These are phyloP conservation scores for Arthrobotrys conoides DNA, from an alignment of 2,329 filamentous ascomycete genomes.

Conservation along the genomic window DNA sequence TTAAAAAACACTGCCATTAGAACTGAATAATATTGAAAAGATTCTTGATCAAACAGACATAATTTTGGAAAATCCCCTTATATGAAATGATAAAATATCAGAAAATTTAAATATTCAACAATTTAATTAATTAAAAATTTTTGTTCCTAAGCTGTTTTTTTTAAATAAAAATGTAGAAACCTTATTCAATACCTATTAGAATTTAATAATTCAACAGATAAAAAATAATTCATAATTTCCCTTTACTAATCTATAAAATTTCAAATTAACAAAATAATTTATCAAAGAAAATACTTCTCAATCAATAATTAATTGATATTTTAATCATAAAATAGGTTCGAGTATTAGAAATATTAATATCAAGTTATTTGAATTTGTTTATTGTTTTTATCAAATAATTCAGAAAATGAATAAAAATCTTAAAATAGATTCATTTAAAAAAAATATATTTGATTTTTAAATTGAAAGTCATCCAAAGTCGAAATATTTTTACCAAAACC, in stretches of 20 bases:
- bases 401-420: slow-evolving; percentile 17
- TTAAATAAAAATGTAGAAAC: not conserved
- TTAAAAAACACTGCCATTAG: not conserved
- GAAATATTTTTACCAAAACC: not conserved
- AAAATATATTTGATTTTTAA: slow-evolving; percentile 4
- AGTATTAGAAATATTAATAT: slow-evolving; percentile 18
- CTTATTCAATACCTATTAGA: not conserved
- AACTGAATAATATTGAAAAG: not conserved
- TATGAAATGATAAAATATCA: slow-evolving; percentile 7
- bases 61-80: not conserved
- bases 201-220: not conserved
- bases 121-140: not conserved
- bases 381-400: slow-evolving; percentile 15
- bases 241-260: slow-evolving; percentile 6
- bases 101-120: slow-evolving; percentile 2
- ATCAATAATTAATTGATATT: no score
- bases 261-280: slow-evolving; percentile 1
- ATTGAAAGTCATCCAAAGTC: not conserved
- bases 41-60: not conserved
- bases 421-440: slow-evolving; percentile 3
- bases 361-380: slow-evolving; percentile 33
- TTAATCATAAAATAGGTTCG: slow-evolving; percentile 28
- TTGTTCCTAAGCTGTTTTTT: not conserved
- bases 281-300: slow-evolving; percentile 2
- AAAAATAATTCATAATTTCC: slow-evolving; percentile 8